These are phyloP conservation scores for Dichomitus squalens DNA, from an alignment of 1,284 basidiomycete genomes.

Conservation along the genomic window DNA sequence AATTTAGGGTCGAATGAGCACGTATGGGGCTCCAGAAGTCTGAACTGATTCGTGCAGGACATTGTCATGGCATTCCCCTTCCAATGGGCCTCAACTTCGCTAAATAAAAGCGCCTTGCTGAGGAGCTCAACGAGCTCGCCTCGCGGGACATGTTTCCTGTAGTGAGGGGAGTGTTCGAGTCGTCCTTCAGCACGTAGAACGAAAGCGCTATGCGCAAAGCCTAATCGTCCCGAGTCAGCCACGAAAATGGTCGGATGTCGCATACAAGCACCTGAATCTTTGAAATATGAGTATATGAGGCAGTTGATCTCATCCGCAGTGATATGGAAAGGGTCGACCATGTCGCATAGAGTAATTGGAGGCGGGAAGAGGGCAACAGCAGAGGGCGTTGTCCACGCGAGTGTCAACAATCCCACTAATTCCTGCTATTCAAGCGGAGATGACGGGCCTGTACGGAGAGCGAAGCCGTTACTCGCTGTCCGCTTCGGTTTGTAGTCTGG, in stretches of 20 bases:
- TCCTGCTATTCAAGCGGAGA: too few species aligned
- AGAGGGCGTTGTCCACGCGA: background rate
- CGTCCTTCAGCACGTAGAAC: conserved; percentile 69
- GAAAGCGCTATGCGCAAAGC: conserved; percentile 80
- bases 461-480: too few species aligned
- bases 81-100: conserved; percentile 85
- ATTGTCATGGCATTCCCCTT: conserved; percentile 56
- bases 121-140: conserved; percentile 82
- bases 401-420: background rate
- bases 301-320: conserved; percentile 85
- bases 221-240: conserved; percentile 37
- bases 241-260: background rate
- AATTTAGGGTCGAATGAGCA: conserved; percentile 52
- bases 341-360: conserved; percentile 14
- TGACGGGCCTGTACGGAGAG: too few species aligned
- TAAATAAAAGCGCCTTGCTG: conserved; percentile 78
- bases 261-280: conserved; percentile 64
- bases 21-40: conserved; percentile 68
- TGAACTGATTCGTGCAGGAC: conserved; percentile 68
- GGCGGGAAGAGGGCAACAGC: background rate
- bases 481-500: too few species aligned
- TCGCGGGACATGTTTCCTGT: conserved; percentile 73
- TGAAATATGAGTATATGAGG: conserved; percentile 80
- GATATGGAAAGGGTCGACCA: conserved; percentile 52
- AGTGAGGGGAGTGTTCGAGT: conserved; percentile 66